phyloP scores from a whole-genome alignment of 2,329 filamentous ascomycete species.

The Emmonsiellopsis sp. region DNA sequence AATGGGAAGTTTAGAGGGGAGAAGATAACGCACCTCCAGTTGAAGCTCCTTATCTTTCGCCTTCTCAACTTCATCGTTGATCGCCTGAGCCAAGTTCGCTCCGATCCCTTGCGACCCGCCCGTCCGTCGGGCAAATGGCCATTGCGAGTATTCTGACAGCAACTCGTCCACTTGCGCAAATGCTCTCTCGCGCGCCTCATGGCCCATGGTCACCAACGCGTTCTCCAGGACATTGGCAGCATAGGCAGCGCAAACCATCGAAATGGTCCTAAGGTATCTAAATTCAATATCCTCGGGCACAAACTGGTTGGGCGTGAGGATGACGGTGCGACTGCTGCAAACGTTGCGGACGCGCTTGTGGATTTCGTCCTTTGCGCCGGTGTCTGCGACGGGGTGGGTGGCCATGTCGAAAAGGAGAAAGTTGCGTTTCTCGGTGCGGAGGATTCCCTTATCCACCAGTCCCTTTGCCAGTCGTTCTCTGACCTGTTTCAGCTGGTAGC shows the following conservation, averaged over 20 bases:
- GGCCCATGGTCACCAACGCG: conserved; percentile 84
- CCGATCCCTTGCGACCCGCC: conserved; percentile 75
- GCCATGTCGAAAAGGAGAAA: conserved; percentile 99
- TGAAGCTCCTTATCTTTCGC: conserved; percentile 92
- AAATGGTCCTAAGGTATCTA: conserved; percentile 80
- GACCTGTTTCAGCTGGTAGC: conserved; percentile 98
- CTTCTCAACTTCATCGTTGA: conserved; percentile 77
- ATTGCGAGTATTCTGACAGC: conserved; percentile 92
- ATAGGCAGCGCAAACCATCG: conserved; percentile 97
- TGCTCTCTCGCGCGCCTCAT: conserved; percentile 86
- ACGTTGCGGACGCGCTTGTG: conserved; percentile 84
- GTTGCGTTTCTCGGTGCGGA: conserved; percentile 97
- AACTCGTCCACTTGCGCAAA: conserved; percentile 97
- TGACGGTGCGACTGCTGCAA: conserved; percentile 86
- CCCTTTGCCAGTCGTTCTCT: conserved; percentile 95
- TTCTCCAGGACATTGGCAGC: conserved; percentile 98
- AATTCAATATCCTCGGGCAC: conserved; percentile 92
- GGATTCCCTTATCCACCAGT: conserved; percentile 95
- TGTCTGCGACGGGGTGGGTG: conserved; percentile 92
- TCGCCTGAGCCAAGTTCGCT: conserved; percentile 80
- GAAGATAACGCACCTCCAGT: conserved; percentile 61
- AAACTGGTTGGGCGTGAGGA: conserved; percentile 77
- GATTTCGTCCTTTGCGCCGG: conserved; percentile 96
- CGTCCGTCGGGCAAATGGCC: conserved; percentile 79
- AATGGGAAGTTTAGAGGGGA: neutral